Evolutionary conservation across 768 basidiomycete species (phyloP), one percentile per base, ranked within the genome.

Genomic region (Boletus rex-veris): DNA sequence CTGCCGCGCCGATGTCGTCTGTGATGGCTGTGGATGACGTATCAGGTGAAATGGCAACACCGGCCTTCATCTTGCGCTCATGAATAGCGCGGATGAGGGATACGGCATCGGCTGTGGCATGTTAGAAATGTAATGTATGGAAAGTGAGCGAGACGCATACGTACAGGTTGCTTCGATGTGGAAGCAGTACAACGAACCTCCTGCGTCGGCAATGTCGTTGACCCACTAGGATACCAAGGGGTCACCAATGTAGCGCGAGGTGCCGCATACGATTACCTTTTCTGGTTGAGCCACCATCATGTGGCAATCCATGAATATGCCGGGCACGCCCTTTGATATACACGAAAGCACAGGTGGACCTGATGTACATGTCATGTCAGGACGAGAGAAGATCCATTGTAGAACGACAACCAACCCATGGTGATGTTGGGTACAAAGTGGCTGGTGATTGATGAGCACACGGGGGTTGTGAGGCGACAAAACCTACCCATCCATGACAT

Each of bases 281-380:
- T 89, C 91, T 10, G 97, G 97, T 45, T 98, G 77, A 0, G 93
- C 71, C 18, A 99, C 97, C 97, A 99, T 99, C 97, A 98, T 98
- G 73, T 99, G 97, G 72, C 95, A 98, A 73, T 99, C 97, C 96
- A 99, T 98, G 77, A 94, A 98, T 62, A 98, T 97, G 49, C 83
- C 91, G 3, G 96, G 95, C 19, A 98, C 82, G 35, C 85, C 82
- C 71, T 93, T 93, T 49, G 81, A 77, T 19, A 99, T 86, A 60
- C 86, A 90, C 30, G 88, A 78, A 31, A 98, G 81, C 45, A 98
- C 81, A 7, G 96, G 95, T 33, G 91, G 86, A 53, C 95, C 92
- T 93, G 68, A 4, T 19, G 30, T 12, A 33, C 39, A 37, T 11
- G 54, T 71, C 39, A 37, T 11, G 53, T 71, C 58, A 64, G 44